phyloP scores from a whole-genome alignment of 116 monocot species.

The Thalassia testudinum region DNA sequence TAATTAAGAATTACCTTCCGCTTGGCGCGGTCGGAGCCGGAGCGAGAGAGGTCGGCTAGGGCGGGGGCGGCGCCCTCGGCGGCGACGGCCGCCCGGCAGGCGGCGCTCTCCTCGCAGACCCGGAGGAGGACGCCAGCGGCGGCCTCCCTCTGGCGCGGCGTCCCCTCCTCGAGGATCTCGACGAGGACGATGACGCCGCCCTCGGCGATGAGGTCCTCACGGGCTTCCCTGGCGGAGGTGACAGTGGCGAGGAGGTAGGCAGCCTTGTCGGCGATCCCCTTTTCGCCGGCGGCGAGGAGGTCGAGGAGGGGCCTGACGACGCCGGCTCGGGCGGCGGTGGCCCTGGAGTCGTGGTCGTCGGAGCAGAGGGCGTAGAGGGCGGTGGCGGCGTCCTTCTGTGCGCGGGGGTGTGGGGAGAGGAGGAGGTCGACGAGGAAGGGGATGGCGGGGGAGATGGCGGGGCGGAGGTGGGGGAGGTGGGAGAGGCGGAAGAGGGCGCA shows the following conservation, averaged over 20 bases:
- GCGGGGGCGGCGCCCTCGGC: constrained; percentile 64
- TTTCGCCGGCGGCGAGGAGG: constrained; percentile 32
- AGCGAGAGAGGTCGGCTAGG: no score
- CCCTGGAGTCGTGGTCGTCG: constrained; percentile 27
- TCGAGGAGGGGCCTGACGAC: constrained; percentile 34
- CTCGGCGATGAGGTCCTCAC: constrained; percentile 33
- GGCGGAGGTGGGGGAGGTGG: constrained; percentile 31
- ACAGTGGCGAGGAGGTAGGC: constrained; percentile 33
- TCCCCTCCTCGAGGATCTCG: no score
- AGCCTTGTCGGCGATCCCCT: constrained; percentile 56
- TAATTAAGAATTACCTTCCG: no score
- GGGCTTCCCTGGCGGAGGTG: constrained; percentile 20
- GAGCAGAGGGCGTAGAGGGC: constrained; percentile 43
- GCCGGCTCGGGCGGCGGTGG: constrained; percentile 40
- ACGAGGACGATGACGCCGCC: no score
- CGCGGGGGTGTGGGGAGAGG: constrained; percentile 22
- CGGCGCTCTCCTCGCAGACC: constrained; percentile 28
- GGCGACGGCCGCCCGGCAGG: constrained; percentile 27
- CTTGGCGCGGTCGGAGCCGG: no score
- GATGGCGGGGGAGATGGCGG: constrained; percentile 38
- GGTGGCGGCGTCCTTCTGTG: constrained; percentile 65
- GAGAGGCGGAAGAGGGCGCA: no score
- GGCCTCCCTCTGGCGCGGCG: no score
- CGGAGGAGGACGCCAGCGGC: no score
- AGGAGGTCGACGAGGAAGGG: constrained; percentile 38